A percentile compares a stretch with the other conserved stretches of the same genome.
Conservation (phyloP, 2,329 filamentous ascomycete species). For the Tolypocladium tropicale region DNA sequence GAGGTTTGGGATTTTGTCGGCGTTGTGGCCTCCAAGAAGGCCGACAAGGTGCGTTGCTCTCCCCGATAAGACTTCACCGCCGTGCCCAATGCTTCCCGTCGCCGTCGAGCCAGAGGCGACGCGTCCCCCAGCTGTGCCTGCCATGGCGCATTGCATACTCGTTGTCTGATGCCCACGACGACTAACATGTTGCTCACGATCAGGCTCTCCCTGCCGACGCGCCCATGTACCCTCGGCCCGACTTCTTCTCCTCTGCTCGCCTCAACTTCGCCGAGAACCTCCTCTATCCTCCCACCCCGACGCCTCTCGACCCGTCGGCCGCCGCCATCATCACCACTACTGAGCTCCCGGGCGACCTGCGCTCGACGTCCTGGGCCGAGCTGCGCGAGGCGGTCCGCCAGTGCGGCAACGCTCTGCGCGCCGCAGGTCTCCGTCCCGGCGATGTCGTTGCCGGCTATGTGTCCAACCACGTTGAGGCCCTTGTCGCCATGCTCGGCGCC, state of each 20-base stretch:
- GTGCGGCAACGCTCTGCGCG: slow-evolving; percentile 61
- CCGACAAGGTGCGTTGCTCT: slow-evolving; percentile 39
- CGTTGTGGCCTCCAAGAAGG: slow-evolving; percentile 57
- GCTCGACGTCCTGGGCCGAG: slow-evolving; percentile 60
- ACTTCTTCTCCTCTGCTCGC: slow-evolving; percentile 69
- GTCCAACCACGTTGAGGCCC: slow-evolving; percentile 78
- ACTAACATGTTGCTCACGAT: not conserved
- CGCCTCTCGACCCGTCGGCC: slow-evolving; percentile 39
- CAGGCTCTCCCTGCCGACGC: slow-evolving; percentile 59
- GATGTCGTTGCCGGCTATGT: slow-evolving; percentile 65
- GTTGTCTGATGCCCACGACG: not conserved
- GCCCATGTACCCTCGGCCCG: slow-evolving; percentile 75
- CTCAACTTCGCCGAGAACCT: slow-evolving; percentile 96
- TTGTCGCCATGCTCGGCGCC: slow-evolving; percentile 80
- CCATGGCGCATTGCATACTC: not conserved
- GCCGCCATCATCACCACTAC: slow-evolving; percentile 73
- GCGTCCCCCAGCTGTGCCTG: not conserved
- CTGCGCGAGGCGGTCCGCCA: slow-evolving; percentile 67
- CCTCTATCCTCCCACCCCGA: slow-evolving; percentile 55
- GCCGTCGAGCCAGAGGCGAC: not conserved
- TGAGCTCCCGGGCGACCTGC: slow-evolving; percentile 53
- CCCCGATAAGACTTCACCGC: not conserved
- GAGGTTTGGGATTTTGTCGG: slow-evolving; percentile 78
- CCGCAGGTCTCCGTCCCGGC: slow-evolving; percentile 45
- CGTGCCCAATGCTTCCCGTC: not conserved